These are phyloP conservation scores for Capsella bursapastoris DNA, from an alignment of 345 rosid species.

Conservation along the genomic window DNA sequence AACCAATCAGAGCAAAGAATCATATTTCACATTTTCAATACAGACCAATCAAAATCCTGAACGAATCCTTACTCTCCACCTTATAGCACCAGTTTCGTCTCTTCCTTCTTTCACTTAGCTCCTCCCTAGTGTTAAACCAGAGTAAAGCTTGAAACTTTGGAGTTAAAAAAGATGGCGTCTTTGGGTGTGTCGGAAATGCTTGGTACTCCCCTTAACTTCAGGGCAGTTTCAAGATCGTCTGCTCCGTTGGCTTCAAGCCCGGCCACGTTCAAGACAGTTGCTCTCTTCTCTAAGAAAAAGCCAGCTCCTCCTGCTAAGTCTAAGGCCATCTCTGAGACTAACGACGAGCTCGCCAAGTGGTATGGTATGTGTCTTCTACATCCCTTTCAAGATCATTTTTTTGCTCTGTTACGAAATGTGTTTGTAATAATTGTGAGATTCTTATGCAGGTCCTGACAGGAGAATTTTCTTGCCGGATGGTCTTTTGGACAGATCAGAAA, in stretches of 20 bases:
- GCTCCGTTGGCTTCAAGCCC: constrained; percentile 64
- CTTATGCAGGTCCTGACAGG: constrained; percentile 82
- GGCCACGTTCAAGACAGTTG: constrained; percentile 69
- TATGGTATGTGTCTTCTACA: constrained; percentile 64
- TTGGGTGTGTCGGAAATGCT: constrained; percentile 85
- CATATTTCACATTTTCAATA: constrained; percentile 58
- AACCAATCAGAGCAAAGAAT: constrained; percentile 61
- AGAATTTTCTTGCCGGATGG: constrained; percentile 97
- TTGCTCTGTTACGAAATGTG: constrained; percentile 11
- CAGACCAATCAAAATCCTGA: constrained; percentile 51
- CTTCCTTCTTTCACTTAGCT: constrained; percentile 36
- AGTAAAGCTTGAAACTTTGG: constrained; percentile 36
- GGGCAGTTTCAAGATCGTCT: constrained; percentile 53
- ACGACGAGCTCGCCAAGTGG: constrained; percentile 98
- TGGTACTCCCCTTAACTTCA: constrained; percentile 73
- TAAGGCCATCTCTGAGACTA: constrained; percentile 50
- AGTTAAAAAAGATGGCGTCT: constrained; percentile 53
- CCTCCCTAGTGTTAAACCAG: constrained; percentile 21
- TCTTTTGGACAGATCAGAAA: constrained; percentile 89
- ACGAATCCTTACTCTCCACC: constrained; percentile 59
- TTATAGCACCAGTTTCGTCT: constrained; percentile 50
- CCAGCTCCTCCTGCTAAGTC: constrained; percentile 71
- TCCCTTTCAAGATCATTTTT: background rate
- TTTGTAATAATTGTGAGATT: constrained; percentile 10
- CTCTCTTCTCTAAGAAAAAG: constrained; percentile 86